Base-by-base conservation (phyloP, 306 rosid species). In the Albizia julibrissin region DNA sequence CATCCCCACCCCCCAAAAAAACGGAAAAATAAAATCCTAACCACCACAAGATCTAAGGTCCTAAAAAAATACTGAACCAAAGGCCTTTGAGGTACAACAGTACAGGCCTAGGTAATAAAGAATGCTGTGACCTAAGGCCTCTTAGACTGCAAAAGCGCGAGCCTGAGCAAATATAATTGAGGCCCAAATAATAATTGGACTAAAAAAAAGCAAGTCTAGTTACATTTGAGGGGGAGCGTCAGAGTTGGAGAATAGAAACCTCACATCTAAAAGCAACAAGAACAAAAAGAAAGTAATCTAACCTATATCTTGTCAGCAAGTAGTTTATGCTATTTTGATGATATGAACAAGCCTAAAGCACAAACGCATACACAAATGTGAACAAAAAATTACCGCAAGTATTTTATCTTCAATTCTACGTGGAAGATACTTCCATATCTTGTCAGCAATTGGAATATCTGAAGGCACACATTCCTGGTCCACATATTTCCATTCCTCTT, bases 401-500 rank as follows among this genome's bases (percentile, higher is more conserved):
- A 62, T 43, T 80, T 79, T 89, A 61, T 87, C 83, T 16, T 84
- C 91, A 78, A 96, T 92, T 88, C 93, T 87, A 6, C 91, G 89
- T 71, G 98, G 83, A 76, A 96, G 94, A 49, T 82, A 29, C 82
- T 85, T 87, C 98, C 99, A 92, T 88, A 91, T 84, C 72, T 80
- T 84, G 75, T 89, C 83, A 1, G 91, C 89, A 73, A 96, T 84
- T 0, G 97, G 91, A 82, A 88, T 85, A 89, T 93, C 92, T 49
- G 90, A 87, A 68, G 79, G 74, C 54, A 71, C 44, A 62, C 66
- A 80, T 76, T 89, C 90, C 70, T 10, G 80, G 72, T 62, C 81
- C 91, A 91, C 83, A 79, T 91, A 91, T 87, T 75, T 77, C 94
- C 86, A 90, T 87, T 96, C 99, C 82, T 90, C 92, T 75, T 75